Evolutionary conservation across 768 basidiomycete species (phyloP).

Genomic region (Mrakia gelida): DNA sequence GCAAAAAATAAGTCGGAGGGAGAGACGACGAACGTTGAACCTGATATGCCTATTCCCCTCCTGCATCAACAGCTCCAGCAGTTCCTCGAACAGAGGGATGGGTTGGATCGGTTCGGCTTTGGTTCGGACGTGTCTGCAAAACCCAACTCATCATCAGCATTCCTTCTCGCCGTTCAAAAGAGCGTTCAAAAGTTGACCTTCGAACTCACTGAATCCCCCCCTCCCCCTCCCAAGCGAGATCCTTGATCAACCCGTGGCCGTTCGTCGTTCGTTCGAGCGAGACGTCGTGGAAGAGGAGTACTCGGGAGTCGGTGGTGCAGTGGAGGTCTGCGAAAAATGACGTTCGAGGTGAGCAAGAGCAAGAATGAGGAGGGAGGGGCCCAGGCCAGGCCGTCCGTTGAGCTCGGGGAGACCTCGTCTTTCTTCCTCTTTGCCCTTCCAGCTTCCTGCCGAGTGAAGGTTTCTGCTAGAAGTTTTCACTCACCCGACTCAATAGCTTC

Average conservation of each 20-base stretch:
- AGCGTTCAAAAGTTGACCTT: neutral
- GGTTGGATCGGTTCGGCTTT: constrained; percentile 72
- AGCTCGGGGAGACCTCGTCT: neutral
- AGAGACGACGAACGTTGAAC: constrained; percentile 43
- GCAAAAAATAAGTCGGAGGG: neutral
- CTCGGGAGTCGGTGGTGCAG: constrained; percentile 77
- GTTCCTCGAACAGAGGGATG: constrained; percentile 86
- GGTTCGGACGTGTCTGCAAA: constrained; percentile 73
- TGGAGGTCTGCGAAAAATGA: constrained; percentile 70
- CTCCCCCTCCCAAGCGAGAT: constrained; percentile 69
- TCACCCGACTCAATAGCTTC: constrained; percentile 93
- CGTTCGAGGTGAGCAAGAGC: neutral
- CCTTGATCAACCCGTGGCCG: constrained; percentile 61
- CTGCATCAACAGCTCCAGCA: constrained; percentile 71
- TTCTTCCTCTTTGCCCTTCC: neutral
- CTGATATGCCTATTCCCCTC: constrained; percentile 46
- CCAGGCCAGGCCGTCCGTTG: too few species aligned
- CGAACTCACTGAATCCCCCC: constrained; percentile 50
- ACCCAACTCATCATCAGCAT: too few species aligned
- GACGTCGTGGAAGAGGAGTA: constrained; percentile 97
- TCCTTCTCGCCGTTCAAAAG: too few species aligned
- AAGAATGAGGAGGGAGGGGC: neutral
- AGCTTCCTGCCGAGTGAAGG: neutral
- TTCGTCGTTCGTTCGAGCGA: constrained; percentile 78
- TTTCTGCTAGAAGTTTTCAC: constrained; percentile 34